Evolutionary conservation across 139 green algal genomes (phyloP), one percentile per base, ranked within the genome.

Genomic region (Chlorella ohadii): DNA sequence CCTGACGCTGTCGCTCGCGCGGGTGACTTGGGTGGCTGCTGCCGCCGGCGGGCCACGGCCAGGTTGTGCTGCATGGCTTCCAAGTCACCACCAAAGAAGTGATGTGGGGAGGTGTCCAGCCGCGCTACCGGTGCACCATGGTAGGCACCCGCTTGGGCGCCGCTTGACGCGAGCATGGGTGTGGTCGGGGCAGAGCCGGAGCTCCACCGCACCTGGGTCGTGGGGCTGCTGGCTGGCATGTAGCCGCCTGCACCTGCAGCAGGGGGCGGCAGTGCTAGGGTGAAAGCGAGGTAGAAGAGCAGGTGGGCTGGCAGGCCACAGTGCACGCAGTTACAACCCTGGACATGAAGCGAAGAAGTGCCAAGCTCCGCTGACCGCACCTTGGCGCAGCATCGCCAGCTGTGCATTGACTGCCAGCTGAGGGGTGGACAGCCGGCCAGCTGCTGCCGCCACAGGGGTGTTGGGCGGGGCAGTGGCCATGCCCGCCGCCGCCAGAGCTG

Each of bases 21-120:
- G 2, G 51, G 51, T 5, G 28, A 23, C 67, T 31, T 51, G 67
- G 27, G n/a, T 41, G 28, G 33, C 7, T 36, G 75, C 55, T 81
- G 75, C 33, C 55, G 75, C 34, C 75, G 33, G 16, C 47, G 47
- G 1, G 72, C 72, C 15, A 82, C 36, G 15, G 41, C 11, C 76
- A 82, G 38, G 38, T 82, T 82, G 22, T 23, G 57, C 59, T 82
- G 59, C 76, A 82, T 72, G 16, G 59, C 57, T 27, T 71, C 59
- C 25, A 82, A 15, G 7, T 82, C 76, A 19, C 76, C 76, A 0
- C 76, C 76, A 61, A 82, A 82, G 76, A 82, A 82, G 76, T 63
- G 70, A 59, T 82, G 57, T 2, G 76, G 76, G 5, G 76, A 82
- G 36, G 12, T 59, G 51, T 82, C 76, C 0, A 33, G 74, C 7